phyloP scores from a whole-genome alignment of 2,329 filamentous ascomycete genomes.

The Pseudopyricularia cyperi region DNA sequence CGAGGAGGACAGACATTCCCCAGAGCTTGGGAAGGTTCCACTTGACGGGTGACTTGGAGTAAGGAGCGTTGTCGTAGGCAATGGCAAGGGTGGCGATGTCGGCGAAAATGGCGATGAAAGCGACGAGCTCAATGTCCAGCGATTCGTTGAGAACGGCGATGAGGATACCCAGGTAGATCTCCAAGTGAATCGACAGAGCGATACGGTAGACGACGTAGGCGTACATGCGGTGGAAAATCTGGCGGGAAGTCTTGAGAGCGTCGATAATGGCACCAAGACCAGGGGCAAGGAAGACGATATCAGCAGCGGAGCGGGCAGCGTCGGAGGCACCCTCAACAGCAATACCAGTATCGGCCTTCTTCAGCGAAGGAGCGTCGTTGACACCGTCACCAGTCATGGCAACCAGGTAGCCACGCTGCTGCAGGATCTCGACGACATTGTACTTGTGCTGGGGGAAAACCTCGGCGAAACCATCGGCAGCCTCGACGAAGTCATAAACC shows the following conservation, averaged over 20 bases:
- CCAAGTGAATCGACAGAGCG: slow-evolving; percentile 59
- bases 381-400: slow-evolving; percentile 70
- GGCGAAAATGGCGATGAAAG: slow-evolving; percentile 69
- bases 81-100: slow-evolving; percentile 69
- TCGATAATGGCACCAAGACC: slow-evolving; percentile 59
- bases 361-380: slow-evolving; percentile 61
- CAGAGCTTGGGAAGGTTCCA: slow-evolving; percentile 76
- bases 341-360: slow-evolving; percentile 64
- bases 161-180: slow-evolving; percentile 53
- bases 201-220: slow-evolving; percentile 68
- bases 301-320: slow-evolving; percentile 58
- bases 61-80: slow-evolving; percentile 69
- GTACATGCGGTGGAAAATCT: slow-evolving; percentile 72
- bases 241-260: slow-evolving; percentile 60
- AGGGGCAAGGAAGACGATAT: slow-evolving; percentile 64
- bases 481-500: slow-evolving; percentile 65
- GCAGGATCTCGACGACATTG: slow-evolving; percentile 63
- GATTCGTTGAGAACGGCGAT: slow-evolving; percentile 50
- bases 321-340: slow-evolving; percentile 50
- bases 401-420: slow-evolving; percentile 53
- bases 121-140: slow-evolving; percentile 57
- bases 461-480: slow-evolving; percentile 60
- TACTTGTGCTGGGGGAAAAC: slow-evolving; percentile 69
- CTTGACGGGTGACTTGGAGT: slow-evolving; percentile 60
- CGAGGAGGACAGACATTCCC: slow-evolving; percentile 61